These are phyloP conservation scores for Geotrichum bryndzae DNA, from an alignment of 1,139 yeast species.

Conservation along the genomic window DNA sequence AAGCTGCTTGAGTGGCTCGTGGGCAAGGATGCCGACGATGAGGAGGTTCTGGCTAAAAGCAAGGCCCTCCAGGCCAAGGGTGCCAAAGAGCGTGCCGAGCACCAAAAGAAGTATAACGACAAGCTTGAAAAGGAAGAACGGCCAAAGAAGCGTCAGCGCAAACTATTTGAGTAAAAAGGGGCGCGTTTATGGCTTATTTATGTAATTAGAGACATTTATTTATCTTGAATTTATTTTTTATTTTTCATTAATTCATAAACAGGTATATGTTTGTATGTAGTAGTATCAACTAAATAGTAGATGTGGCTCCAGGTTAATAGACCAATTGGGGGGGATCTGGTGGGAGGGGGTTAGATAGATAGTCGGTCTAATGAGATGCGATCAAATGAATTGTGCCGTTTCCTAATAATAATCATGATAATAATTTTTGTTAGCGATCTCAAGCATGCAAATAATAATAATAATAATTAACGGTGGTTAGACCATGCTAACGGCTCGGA, in stretches of 20 bases:
- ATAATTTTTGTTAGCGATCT: neutral
- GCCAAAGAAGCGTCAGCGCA: constrained; percentile 12
- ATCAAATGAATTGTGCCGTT: constrained; percentile 29
- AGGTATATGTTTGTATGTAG: neutral
- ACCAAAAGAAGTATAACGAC: constrained; percentile 27
- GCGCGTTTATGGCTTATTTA: neutral
- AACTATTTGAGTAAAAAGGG: neutral
- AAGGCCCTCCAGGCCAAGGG: constrained; percentile 45
- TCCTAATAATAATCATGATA: neutral
- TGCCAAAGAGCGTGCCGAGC: constrained; percentile 30
- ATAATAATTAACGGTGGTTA: too few species aligned
- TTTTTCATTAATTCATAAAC: neutral
- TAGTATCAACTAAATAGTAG: neutral
- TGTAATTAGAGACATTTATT: neutral
- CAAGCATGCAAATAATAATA: neutral
- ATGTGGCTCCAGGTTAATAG: too few species aligned
- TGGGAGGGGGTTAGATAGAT: constrained; percentile 22
- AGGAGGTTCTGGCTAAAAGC: constrained; percentile 47
- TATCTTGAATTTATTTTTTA: neutral
- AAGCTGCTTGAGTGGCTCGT: constrained; percentile 59
- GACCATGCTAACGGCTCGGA: neutral
- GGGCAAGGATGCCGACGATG: constrained; percentile 49
- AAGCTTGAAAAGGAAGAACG: constrained; percentile 18
- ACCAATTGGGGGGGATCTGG: too few species aligned
- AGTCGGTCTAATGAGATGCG: constrained; percentile 30